A percentile compares a stretch with the other conserved stretches of the same genome.
phyloP scores from a whole-genome alignment of 2,329 filamentous ascomycete species.

The Pseudogymnoascus sp. region DNA sequence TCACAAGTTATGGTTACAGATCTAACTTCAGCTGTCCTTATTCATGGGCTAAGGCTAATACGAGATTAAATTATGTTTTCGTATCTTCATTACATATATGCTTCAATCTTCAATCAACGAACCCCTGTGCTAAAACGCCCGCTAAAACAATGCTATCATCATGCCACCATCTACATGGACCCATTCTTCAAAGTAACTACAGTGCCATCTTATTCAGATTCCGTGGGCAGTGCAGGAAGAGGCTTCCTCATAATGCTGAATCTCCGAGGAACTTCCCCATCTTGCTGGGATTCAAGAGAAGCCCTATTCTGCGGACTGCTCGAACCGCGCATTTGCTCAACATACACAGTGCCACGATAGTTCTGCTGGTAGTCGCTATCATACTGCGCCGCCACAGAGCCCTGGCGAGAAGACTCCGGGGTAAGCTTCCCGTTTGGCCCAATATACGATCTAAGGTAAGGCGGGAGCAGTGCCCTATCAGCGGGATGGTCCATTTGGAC shows the following conservation, averaged over 20 bases:
- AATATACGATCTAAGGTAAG: not conserved
- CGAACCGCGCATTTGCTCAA: not conserved
- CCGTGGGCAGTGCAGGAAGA: conserved; percentile 33
- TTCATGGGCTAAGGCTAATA: not conserved
- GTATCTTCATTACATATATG: not conserved
- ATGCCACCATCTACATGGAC: not conserved
- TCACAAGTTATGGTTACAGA: not conserved
- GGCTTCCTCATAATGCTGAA: conserved; percentile 32
- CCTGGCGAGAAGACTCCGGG: not conserved
- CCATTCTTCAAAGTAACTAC: not conserved
- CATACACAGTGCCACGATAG: not conserved
- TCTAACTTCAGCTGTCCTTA: not conserved
- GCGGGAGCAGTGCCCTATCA: not conserved
- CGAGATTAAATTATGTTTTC: conserved; percentile 3
- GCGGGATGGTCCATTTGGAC: not conserved
- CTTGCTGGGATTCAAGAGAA: not conserved
- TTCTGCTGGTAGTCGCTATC: conserved; percentile 6
- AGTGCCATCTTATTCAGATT: not conserved
- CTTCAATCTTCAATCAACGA: not conserved
- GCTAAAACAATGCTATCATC: conserved; percentile 4
- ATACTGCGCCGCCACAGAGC: not conserved
- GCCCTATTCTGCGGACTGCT: not conserved
- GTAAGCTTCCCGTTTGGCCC: not conserved
- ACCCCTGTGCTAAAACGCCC: not conserved
- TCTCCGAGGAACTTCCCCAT: not conserved